Conservation (phyloP, 148 eudicot species). For the Suaeda aralocaspica region DNA sequence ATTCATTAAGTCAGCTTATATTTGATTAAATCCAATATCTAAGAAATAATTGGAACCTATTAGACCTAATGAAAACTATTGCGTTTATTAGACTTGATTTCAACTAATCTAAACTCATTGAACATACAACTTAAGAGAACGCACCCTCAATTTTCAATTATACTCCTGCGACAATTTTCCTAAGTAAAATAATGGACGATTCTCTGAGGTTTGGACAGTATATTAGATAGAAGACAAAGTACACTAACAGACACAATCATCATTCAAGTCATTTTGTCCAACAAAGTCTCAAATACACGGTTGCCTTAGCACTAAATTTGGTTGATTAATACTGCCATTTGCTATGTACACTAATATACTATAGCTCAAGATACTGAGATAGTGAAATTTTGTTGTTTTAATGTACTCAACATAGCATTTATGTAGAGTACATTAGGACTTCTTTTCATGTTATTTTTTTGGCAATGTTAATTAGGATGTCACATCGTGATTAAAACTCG, state of each 20-base stretch:
- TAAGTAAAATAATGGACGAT: conserved; percentile 19
- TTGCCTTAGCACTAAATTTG: not conserved
- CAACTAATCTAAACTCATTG: too few relatives aligned
- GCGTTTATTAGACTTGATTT: too few relatives aligned
- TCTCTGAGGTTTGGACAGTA: conserved; percentile 6
- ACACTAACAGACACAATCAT: not conserved
- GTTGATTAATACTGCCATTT: not conserved
- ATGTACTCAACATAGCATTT: not conserved
- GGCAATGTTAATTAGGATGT: not conserved
- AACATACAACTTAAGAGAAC: too few relatives aligned
- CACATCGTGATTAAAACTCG: not conserved
- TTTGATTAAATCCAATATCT: too few relatives aligned
- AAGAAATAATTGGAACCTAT: too few relatives aligned
- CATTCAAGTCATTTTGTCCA: not conserved
- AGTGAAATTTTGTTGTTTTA: not conserved
- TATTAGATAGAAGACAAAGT: not conserved
- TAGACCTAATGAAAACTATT: too few relatives aligned
- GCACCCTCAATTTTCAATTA: not conserved
- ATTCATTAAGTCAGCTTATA: too few relatives aligned
- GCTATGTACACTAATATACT: not conserved
- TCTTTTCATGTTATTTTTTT: too few relatives aligned
- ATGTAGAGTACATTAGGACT: too few relatives aligned
- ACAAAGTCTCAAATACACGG: not conserved
- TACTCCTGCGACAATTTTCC: not conserved
- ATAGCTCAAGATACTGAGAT: not conserved